Base-by-base conservation (phyloP, 75 land plant genomes). In the Chamaecyparis obtusa region DNA sequence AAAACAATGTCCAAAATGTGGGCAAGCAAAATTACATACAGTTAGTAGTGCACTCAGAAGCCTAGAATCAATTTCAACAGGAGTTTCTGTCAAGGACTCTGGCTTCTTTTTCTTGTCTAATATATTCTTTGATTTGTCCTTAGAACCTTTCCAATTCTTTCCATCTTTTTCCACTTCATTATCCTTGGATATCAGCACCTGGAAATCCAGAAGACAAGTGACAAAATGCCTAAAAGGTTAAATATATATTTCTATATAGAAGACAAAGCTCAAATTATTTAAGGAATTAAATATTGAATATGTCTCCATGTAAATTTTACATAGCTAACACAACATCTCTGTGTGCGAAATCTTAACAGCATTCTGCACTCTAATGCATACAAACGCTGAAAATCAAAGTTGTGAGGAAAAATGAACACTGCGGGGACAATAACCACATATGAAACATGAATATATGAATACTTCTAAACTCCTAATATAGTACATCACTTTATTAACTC, bases 21-120 rank as follows among this genome's bases (percentile, higher is more conserved):
- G 16, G 15, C 19, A 55, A 16, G 10, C 71, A 27, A 85, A n/a
- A 46, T 57, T 77, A 90, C 97, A 89, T 83, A 97, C 99, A 32
- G 97, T 95, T 75, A 98, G 88, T 37, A 98, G 89, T 39, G 95
- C 97, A 85, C 99, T 97, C 21, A 98, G 85, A 86, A 98, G 87
- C 21, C 99, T 92, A 15, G 97, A 95, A 89, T 98, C 97, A 87
- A 95, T 88, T 86, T 96, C 98, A 75, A 92, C 84, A 75, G 89
- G 87, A 49, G 92, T 51, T 41, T 91, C 93, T 8, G 79, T 44
- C 39, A 64, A 32, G 64, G 86, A 71, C 85, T 10, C 46, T 64
- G 86, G 86, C 74, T 30, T 86, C 88, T 87, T 87, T 5, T 86
- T 89, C 51, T 88, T 78, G 30, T 88, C 60, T 11, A 60, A 48